phyloP scores from a whole-genome alignment of 2,329 filamentous ascomycete genomes.

The Lecanosticta acicola region DNA sequence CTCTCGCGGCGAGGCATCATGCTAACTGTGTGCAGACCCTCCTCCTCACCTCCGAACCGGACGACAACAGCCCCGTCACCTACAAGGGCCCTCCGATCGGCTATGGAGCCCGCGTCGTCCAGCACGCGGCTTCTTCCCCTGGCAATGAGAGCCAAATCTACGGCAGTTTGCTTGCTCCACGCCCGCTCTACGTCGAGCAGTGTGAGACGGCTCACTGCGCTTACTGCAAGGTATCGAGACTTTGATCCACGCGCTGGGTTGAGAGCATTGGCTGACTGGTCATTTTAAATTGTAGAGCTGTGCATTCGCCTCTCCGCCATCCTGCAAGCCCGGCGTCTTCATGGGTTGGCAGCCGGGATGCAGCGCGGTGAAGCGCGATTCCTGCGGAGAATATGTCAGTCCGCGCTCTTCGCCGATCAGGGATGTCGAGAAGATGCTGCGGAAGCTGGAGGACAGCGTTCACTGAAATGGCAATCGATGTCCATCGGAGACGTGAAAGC shows the following conservation, averaged over 20 bases:
- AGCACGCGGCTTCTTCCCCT: slow-evolving; percentile 1
- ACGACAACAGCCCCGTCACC: neutral
- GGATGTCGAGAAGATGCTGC: neutral
- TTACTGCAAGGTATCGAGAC: neutral
- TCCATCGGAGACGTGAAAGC: too few species aligned
- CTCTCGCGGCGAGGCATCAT: neutral
- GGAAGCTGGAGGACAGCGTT: neutral
- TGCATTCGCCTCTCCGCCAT: neutral
- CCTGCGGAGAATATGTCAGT: neutral
- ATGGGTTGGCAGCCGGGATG: neutral
- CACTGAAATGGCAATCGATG: too few species aligned
- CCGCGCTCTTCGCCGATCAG: neutral
- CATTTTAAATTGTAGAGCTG: neutral
- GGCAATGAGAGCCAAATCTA: neutral
- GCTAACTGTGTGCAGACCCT: neutral
- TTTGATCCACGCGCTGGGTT: neutral
- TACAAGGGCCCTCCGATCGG: slow-evolving; percentile 10
- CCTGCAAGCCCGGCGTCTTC: too few species aligned
- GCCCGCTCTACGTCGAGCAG: neutral
- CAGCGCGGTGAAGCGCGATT: neutral
- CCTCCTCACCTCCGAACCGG: slow-evolving; percentile 2
- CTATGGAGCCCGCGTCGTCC: slow-evolving; percentile 3
- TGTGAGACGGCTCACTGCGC: neutral
- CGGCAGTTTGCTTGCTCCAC: slow-evolving; percentile 1
- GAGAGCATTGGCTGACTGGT: neutral